Percentiles rank a stretch among this genome's conserved stretches.
Evolutionary conservation across 345 rosid genomes (phyloP).

Genomic region (Draba incana): DNA sequence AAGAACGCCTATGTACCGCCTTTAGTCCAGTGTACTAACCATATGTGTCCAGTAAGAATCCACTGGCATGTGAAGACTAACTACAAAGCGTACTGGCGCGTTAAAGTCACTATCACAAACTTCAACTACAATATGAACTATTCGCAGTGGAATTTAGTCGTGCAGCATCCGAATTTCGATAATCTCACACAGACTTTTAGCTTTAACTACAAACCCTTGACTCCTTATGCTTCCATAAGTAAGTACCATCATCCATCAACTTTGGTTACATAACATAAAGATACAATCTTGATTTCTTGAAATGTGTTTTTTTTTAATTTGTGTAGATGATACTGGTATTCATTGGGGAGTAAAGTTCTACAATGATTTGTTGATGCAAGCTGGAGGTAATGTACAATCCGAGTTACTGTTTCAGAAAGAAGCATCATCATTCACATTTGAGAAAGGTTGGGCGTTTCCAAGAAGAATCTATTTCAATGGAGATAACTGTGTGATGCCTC

Average conservation of each 20-base stretch:
- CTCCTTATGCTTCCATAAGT: slow-evolving; percentile 58
- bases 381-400: slow-evolving; percentile 71
- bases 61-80: slow-evolving; percentile 76
- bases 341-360: slow-evolving; percentile 66
- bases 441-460: slow-evolving; percentile 83
- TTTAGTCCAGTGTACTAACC: slow-evolving; percentile 62
- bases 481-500: slow-evolving; percentile 48
- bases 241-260: slow-evolving; percentile 35
- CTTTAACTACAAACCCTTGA: slow-evolving; percentile 60
- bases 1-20: slow-evolving; percentile 43
- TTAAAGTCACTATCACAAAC: slow-evolving; percentile 66
- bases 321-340: slow-evolving; percentile 66
- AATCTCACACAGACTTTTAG: slow-evolving; percentile 59
- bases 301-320: background rate
- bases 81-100: slow-evolving; percentile 71
- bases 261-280: slow-evolving; percentile 4
- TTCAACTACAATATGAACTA: slow-evolving; percentile 70
- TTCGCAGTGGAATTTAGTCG: slow-evolving; percentile 67
- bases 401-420: slow-evolving; percentile 72
- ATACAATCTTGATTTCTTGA: background rate
- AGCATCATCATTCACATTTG: slow-evolving; percentile 54
- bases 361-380: slow-evolving; percentile 69
- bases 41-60: slow-evolving; percentile 72
- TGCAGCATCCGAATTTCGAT: slow-evolving; percentile 71
- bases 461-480: slow-evolving; percentile 66